Evolutionary conservation across 2,329 filamentous ascomycete species (phyloP).

Genomic region (Arachnopeziza araneosa): DNA sequence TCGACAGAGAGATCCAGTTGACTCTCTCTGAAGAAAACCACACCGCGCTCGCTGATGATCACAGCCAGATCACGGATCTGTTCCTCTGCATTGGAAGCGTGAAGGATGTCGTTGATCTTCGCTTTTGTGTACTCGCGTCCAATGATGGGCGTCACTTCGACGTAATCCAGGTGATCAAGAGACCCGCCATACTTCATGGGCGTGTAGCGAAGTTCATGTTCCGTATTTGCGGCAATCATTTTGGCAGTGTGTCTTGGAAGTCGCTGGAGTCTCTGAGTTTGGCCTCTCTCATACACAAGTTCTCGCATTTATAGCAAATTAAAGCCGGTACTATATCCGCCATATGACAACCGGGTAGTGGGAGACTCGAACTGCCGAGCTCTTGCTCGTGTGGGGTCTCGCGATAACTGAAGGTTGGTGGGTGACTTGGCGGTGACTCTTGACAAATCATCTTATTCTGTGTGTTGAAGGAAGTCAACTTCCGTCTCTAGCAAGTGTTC

Average conservation of each 20-base stretch:
- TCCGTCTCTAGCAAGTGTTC: too few relatives aligned
- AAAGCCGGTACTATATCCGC: too few relatives aligned
- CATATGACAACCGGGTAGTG: not conserved
- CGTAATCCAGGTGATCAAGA: slow-evolving; percentile 39
- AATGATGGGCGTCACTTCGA: slow-evolving; percentile 57
- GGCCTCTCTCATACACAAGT: too few relatives aligned
- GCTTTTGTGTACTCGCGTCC: slow-evolving; percentile 55
- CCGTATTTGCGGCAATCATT: slow-evolving; percentile 13
- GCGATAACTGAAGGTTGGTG: too few relatives aligned
- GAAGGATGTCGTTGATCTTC: slow-evolving; percentile 56
- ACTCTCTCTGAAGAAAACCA: slow-evolving; percentile 42
- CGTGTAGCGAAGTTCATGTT: slow-evolving; percentile 7
- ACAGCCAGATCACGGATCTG: slow-evolving; percentile 54
- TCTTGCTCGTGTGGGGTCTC: not conserved
- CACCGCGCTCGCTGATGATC: slow-evolving; percentile 53
- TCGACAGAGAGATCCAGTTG: slow-evolving; percentile 42
- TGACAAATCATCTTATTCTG: too few relatives aligned
- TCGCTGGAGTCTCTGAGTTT: too few relatives aligned
- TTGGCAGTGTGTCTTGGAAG: not conserved
- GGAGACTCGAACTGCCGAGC: slow-evolving; percentile 1
- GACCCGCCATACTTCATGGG: slow-evolving; percentile 21
- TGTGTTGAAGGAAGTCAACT: too few relatives aligned
- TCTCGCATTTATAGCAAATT: too few relatives aligned
- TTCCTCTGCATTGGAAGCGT: slow-evolving; percentile 55
- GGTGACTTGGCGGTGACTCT: too few relatives aligned